Evolutionary conservation across 2,329 filamentous ascomycete species (phyloP).

Genomic region (Colletotrichum eremochloae): DNA sequence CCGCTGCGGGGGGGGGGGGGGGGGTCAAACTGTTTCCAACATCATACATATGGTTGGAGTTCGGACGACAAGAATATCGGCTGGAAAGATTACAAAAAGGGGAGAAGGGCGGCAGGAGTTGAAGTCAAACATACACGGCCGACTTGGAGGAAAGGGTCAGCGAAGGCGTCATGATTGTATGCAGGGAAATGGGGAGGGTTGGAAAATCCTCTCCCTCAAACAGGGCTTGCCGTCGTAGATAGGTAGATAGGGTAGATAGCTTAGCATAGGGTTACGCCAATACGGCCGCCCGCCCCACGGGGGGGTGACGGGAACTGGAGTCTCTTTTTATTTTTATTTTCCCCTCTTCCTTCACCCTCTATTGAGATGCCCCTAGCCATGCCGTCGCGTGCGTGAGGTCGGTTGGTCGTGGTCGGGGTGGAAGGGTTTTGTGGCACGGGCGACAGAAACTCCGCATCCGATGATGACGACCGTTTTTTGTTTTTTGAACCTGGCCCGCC

Average conservation of each 20-base stretch:
- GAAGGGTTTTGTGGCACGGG: neutral
- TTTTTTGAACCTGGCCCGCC: no score
- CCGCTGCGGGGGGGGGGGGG: no score
- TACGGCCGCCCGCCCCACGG: constrained; percentile 14
- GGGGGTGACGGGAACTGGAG: constrained; percentile 23
- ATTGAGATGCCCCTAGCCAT: neutral
- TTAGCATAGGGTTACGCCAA: constrained; percentile 39
- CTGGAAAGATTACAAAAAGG: neutral
- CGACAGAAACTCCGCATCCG: neutral
- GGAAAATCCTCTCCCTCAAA: neutral
- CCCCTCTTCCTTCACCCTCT: neutral
- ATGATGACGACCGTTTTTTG: neutral
- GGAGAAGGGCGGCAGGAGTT: neutral
- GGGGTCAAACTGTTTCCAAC: neutral
- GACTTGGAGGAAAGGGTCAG: neutral
- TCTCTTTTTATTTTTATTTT: neutral
- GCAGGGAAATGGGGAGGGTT: neutral
- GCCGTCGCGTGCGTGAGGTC: neutral
- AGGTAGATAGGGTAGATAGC: constrained; percentile 42
- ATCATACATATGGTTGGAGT: neutral
- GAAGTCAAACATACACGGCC: constrained; percentile 13
- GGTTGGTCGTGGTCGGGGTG: no score
- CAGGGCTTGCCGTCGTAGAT: constrained; percentile 19
- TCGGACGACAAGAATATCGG: neutral
- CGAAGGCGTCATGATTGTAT: constrained; percentile 38